Base-by-base conservation (phyloP, 1,284 basidiomycete genomes). In the Boletus albobrunnescens region DNA sequence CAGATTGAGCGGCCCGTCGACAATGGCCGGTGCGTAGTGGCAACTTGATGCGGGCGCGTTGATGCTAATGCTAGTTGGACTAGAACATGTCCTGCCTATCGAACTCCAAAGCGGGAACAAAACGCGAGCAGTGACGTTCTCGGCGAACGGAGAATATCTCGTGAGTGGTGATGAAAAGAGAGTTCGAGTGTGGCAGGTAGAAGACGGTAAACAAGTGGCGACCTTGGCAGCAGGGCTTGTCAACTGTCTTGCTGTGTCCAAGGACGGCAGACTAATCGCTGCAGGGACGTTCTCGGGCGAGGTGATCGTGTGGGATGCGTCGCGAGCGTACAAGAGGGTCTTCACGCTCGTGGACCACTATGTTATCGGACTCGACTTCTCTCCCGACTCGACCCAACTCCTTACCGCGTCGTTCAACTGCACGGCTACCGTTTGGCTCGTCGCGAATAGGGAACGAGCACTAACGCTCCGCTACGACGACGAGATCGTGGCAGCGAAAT, bases 31-130 rank as follows among this genome's bases (percentile, higher is more conserved):
- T 45, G 28, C 22, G 46, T 46, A 6, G 13, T 14, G 35, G n/a
- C n/a, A n/a, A 36, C 24, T 2, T 16, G 14, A 6, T 10, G 11
- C 6, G 13, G 3, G 12, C 7, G 8, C 12, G 33, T 16, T n/a
- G 16, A 23, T 28, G 41, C 22, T 22, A 22, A 22, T 22, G n/a
- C n/a, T n/a, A 22, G 22, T 22, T 22, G 22, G 6, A 22, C 22
- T 4, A 22, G 22, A 22, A 4, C 22, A 22, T 22, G 3, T 22
- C 22, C 35, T 11, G 10, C 27, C 27, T 11, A 10, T 27, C 4
- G 35, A 44, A 17, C 27, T 44, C 43, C 20, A 44, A 28, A 6
- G 42, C n/a, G 42, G 35, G 10, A 44, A 36, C 42, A 44, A 36
- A 17, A 37, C 36, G 24, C n/a, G 30, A 6, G 44, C 38, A 5